Base-by-base conservation (phyloP, 352 stramenopile genomes). In the Phytophthora uliginosa region DNA sequence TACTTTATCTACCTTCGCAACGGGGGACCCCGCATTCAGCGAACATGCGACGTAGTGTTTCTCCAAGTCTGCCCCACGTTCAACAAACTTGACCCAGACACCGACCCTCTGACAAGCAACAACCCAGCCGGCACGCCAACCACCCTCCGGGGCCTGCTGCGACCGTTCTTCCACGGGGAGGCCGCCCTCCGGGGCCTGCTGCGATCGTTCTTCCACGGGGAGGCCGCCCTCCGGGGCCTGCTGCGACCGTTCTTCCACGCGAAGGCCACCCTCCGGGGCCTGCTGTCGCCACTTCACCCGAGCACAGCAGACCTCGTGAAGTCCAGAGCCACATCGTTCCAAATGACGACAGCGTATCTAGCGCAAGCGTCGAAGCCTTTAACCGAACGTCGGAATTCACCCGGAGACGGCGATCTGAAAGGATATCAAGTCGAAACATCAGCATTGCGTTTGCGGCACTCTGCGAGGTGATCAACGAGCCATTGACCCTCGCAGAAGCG, bases 361-460 rank as follows among this genome's bases (percentile, higher is more conserved):
- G 18, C 2, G 31, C 13, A 18, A 0, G 1, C 7, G 15, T 9
- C 1, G 8, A 12, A 8, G 20, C 13, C 1, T 8, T 17, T 31
- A 22, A 50, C 9, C 3, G 6, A 48, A 60, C 15, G 10, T 4
- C 34, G 6, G 28, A 50, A 9, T 10, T 48, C 10, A 33, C 18
- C 12, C 31, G n/a, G 22, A 31, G 31, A 17, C 17, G 54, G 1
- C 52, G 34, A 60, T 18, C 54, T 6, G 26, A 31, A 31, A 31
- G 54, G 5, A 60, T 60, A n/a, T 31, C 54, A 15, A 50, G 48
- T 17, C n/a, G n/a, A 34, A 60, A 60, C 54, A 50, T 60, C n/a
- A 18, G 54, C 2, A 20, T 33, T 4, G 34, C 34, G 22, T 31
- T 60, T 10, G 31, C 48, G 2, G 34, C 33, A 9, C n/a, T 60